These are phyloP conservation scores for Globisporangium apiculatum DNA, from an alignment of 352 stramenopile genomes.

Conservation along the genomic window DNA sequence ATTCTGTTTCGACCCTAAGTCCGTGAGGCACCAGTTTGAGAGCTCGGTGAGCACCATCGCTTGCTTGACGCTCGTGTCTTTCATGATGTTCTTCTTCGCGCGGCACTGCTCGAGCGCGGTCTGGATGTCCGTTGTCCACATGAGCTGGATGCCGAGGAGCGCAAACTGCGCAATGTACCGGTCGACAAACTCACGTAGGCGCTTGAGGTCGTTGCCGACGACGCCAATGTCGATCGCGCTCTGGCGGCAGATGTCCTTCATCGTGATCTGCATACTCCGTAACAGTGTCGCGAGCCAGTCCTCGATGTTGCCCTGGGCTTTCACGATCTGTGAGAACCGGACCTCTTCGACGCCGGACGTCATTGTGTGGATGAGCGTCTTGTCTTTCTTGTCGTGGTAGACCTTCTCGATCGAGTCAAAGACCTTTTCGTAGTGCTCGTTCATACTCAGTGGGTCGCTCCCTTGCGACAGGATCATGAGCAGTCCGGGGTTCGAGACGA, in stretches of 20 bases:
- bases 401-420: constrained; percentile 98
- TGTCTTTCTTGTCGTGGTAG: constrained; percentile 98
- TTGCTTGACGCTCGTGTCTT: constrained; percentile 95
- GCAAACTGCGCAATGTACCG: constrained; percentile 94
- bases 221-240: constrained; percentile 91
- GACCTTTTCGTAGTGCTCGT: constrained; percentile 98
- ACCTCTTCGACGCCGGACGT: constrained; percentile 94
- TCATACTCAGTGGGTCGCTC: constrained; percentile 97
- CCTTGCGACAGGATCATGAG: constrained; percentile 97
- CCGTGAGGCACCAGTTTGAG: constrained; percentile 95
- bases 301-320: constrained; percentile 97
- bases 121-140: constrained; percentile 95
- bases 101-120: constrained; percentile 92
- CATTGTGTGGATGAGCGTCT: constrained; percentile 93
- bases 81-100: constrained; percentile 96
- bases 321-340: constrained; percentile 92
- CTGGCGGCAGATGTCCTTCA: constrained; percentile 96
- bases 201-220: constrained; percentile 89
- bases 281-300: constrained; percentile 97
- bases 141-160: constrained; percentile 94
- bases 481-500: constrained; percentile 96
- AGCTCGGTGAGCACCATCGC: constrained; percentile 91
- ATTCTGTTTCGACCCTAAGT: constrained; percentile 95
- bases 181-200: constrained; percentile 92
- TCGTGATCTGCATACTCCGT: constrained; percentile 92